phyloP scores from a whole-genome alignment of 805 yeast species.

The Starmerella floricola region DNA sequence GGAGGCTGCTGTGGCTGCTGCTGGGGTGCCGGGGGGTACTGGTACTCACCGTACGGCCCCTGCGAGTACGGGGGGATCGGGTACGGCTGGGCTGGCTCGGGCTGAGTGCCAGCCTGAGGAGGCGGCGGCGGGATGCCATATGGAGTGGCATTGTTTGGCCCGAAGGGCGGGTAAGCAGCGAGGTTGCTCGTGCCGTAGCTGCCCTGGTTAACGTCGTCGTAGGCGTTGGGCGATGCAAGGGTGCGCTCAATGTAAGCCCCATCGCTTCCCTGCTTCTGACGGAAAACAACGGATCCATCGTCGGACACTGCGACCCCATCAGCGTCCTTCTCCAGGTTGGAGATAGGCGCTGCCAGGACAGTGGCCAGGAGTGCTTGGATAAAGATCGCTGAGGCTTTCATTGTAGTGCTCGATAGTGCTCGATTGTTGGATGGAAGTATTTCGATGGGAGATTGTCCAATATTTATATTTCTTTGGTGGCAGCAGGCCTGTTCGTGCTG shows the following conservation, averaged over 20 bases:
- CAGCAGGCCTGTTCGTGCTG: too few species aligned
- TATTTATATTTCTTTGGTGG: too few species aligned
- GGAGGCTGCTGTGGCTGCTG: neutral
- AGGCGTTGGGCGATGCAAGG: neutral
- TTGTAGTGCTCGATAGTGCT: neutral
- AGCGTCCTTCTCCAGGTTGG: neutral
- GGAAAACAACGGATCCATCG: constrained; percentile 18
- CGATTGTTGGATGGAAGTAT: neutral
- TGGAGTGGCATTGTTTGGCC: too few species aligned
- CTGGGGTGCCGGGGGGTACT: neutral
- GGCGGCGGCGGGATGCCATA: too few species aligned
- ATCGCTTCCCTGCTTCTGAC: constrained; percentile 1
- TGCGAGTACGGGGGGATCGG: constrained; percentile 1
- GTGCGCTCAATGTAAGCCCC: constrained; percentile 4
- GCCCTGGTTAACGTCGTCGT: constrained; percentile 7
- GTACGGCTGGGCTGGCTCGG: neutral
- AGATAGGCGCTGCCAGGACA: constrained; percentile 18
- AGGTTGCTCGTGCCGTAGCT: constrained; percentile 1
- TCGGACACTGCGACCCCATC: constrained; percentile 8
- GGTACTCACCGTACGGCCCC: neutral
- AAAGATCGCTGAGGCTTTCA: constrained; percentile 10
- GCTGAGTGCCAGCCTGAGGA: neutral
- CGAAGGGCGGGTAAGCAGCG: neutral
- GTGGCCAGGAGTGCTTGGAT: constrained; percentile 18
- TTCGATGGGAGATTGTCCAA: neutral